Evolutionary conservation across 768 basidiomycete species (phyloP).

Genomic region (Filobasidium floriforme): DNA sequence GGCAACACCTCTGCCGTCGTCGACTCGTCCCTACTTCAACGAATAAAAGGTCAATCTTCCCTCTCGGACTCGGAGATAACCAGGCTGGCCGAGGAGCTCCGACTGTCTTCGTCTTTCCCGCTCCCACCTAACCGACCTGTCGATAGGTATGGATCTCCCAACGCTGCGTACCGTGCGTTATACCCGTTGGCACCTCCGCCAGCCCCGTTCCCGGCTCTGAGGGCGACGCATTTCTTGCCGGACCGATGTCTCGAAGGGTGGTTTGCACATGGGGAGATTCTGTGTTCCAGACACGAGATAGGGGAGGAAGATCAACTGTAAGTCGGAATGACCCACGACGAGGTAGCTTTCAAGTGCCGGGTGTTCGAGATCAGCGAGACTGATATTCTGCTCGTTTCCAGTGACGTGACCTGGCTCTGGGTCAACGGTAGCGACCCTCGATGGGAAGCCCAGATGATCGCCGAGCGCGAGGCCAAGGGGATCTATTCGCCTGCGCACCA

Average conservation of each 20-base stretch:
- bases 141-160: constrained; percentile 29
- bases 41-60: not conserved
- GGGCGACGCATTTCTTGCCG: constrained; percentile 36
- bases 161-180: constrained; percentile 31
- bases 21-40: not conserved
- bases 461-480: constrained; percentile 23
- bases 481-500: constrained; percentile 39
- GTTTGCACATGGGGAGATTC: constrained; percentile 40
- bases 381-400: not conserved
- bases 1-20: not conserved
- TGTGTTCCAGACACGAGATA: constrained; percentile 31
- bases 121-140: constrained; percentile 30
- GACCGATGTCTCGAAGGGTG: constrained; percentile 36
- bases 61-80: not conserved
- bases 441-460: constrained; percentile 35
- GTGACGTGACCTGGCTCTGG: constrained; percentile 40
- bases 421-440: constrained; percentile 39
- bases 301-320: constrained; percentile 35
- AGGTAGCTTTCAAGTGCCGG: not conserved
- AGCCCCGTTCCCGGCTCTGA: constrained; percentile 34
- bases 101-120: constrained; percentile 29
- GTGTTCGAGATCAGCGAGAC: not conserved
- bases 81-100: not conserved
- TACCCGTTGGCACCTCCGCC: constrained; percentile 30
- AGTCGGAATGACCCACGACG: not conserved